phyloP scores from a whole-genome alignment of 2,329 filamentous ascomycete genomes.

The Fusarium annulatum region DNA sequence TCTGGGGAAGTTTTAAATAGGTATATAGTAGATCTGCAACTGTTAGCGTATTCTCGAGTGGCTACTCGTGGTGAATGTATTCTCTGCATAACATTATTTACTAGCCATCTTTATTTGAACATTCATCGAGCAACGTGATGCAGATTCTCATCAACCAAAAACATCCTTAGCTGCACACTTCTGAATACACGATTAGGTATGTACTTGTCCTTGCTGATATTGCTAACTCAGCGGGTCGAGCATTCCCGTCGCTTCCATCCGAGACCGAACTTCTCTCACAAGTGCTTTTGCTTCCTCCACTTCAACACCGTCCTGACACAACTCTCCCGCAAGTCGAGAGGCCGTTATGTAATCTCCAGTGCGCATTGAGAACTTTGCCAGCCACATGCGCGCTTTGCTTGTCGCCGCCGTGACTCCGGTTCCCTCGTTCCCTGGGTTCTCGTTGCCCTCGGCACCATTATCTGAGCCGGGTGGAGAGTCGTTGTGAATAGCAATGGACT shows the following conservation, averaged over 20 bases:
- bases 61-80: neutral
- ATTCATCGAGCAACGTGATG: slow-evolving; percentile 26
- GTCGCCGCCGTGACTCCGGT: slow-evolving; percentile 92
- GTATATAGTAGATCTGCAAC: neutral
- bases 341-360: slow-evolving; percentile 80
- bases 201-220: slow-evolving; percentile 24
- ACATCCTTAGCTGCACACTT: neutral
- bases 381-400: slow-evolving; percentile 92
- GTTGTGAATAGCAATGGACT: slow-evolving; percentile 66
- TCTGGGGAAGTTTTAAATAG: slow-evolving; percentile 1
- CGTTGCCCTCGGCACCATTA: slow-evolving; percentile 51
- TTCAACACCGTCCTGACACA: slow-evolving; percentile 95
- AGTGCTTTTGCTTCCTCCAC: slow-evolving; percentile 97
- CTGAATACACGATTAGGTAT: slow-evolving; percentile 6
- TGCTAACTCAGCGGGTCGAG: slow-evolving; percentile 43
- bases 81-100: neutral
- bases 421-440: slow-evolving; percentile 59
- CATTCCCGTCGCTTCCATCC: slow-evolving; percentile 67
- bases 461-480: slow-evolving; percentile 60
- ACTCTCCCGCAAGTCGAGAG: slow-evolving; percentile 84
- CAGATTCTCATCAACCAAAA: slow-evolving; percentile 16
- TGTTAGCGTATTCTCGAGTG: neutral
- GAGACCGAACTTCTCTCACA: slow-evolving; percentile 84
- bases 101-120: slow-evolving; percentile 8
- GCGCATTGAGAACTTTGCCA: slow-evolving; percentile 83